Evolutionary conservation across 2,329 filamentous ascomycete genomes (phyloP).

Genomic region (Botrytis medusae): DNA sequence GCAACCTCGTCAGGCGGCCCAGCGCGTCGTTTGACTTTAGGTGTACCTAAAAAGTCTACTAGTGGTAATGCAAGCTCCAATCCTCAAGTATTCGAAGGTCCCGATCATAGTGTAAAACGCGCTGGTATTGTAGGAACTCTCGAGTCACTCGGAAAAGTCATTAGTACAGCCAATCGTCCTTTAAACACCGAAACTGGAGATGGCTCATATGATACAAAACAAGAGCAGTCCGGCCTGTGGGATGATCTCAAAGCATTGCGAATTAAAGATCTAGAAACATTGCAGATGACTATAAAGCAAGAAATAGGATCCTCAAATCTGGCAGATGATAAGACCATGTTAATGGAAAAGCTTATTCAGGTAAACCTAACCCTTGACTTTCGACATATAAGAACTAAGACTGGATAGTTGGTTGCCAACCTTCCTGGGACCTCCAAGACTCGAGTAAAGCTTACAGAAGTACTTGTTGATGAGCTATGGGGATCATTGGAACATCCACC

Average conservation of each 20-base stretch:
- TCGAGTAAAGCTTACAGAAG: slow-evolving; percentile 60
- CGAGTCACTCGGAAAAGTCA: slow-evolving; percentile 25
- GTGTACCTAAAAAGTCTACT: slow-evolving; percentile 12
- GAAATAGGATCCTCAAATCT: slow-evolving; percentile 62
- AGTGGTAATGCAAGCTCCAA: slow-evolving; percentile 7
- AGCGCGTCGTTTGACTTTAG: slow-evolving; percentile 10
- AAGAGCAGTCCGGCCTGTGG: slow-evolving; percentile 52
- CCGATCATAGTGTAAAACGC: slow-evolving; percentile 26
- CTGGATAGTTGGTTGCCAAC: slow-evolving; percentile 58
- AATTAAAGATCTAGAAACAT: slow-evolving; percentile 57
- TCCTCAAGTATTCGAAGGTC: slow-evolving; percentile 21
- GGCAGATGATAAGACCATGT: slow-evolving; percentile 71
- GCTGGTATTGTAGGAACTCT: slow-evolving; percentile 24
- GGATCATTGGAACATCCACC: slow-evolving; percentile 69
- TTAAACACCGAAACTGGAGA: slow-evolving; percentile 63
- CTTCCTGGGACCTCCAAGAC: slow-evolving; percentile 57
- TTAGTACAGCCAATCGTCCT: slow-evolving; percentile 58
- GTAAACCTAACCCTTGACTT: slow-evolving; percentile 33
- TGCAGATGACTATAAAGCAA: slow-evolving; percentile 57
- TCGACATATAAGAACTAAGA: slow-evolving; percentile 2
- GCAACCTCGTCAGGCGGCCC: background rate
- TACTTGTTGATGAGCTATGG: slow-evolving; percentile 69
- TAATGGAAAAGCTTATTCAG: slow-evolving; percentile 71
- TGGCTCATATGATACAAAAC: slow-evolving; percentile 54
- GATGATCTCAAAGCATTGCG: slow-evolving; percentile 57